These are phyloP conservation scores for Moniliella sp. DNA, from an alignment of 1,284 basidiomycete genomes.

Conservation along the genomic window DNA sequence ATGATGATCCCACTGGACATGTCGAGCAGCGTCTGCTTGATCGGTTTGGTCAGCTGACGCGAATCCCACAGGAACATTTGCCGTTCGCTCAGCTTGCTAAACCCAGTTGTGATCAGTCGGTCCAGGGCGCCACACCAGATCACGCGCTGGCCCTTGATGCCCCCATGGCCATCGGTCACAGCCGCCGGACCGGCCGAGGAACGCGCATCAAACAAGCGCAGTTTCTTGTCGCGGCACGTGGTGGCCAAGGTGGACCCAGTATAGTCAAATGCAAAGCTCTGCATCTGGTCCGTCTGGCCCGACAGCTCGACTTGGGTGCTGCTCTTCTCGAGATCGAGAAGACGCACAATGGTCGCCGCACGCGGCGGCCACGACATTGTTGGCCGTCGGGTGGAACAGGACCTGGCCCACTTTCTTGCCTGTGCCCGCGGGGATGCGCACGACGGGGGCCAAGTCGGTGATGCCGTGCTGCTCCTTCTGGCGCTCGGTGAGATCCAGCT, in stretches of 20 bases:
- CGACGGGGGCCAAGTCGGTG: conserved; percentile 56
- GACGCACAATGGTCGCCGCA: conserved; percentile 72
- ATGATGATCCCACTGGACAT: conserved; percentile 59
- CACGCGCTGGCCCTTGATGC: conserved; percentile 76
- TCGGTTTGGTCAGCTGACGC: conserved; percentile 9
- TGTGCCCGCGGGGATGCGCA: conserved; percentile 35
- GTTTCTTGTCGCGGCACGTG: conserved; percentile 68
- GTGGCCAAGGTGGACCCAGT: conserved; percentile 51
- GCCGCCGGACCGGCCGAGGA: conserved; percentile 58
- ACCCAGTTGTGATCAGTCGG: conserved; percentile 68
- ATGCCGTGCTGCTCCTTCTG: conserved; percentile 36
- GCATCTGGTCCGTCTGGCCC: conserved; percentile 70
- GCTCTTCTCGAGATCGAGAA: conserved; percentile 48
- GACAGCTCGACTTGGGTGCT: conserved; percentile 43
- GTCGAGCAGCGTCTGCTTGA: conserved; percentile 19
- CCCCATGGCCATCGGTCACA: conserved; percentile 63
- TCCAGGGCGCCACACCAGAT: conserved; percentile 73
- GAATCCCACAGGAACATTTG: conserved; percentile 48
- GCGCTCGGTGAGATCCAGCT: conserved; percentile 21
- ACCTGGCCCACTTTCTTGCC: conserved; percentile 77
- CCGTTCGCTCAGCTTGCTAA: conserved; percentile 79
- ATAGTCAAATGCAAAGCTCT: conserved; percentile 62
- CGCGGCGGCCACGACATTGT: conserved; percentile 63
- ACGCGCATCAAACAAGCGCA: conserved; percentile 71
- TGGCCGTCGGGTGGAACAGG: conserved; percentile 74